These are phyloP conservation scores for Dendrocalamus latiflorus DNA, from an alignment of 202 grass and related monocot genomes.

Conservation along the genomic window DNA sequence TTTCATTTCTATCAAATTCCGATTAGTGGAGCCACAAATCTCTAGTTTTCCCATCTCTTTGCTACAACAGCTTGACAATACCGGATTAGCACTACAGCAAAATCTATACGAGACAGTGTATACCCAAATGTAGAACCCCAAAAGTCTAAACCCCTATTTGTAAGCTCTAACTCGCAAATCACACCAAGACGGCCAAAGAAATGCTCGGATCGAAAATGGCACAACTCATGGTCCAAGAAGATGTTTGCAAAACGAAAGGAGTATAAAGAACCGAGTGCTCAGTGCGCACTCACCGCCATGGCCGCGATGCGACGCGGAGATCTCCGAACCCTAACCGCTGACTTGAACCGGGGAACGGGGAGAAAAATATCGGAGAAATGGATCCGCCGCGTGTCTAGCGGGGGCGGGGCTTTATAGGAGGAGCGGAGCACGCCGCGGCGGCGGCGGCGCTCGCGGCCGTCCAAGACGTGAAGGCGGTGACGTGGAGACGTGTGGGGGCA, in stretches of 20 bases:
- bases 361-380: not conserved
- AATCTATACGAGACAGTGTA: not conserved
- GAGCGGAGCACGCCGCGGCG: conserved; percentile 22
- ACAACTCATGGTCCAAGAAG: not conserved
- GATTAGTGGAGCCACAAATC: not conserved
- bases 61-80: not conserved
- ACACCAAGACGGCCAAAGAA: not conserved
- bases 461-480: conserved; percentile 10
- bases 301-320: conserved; percentile 8
- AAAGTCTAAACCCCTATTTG: not conserved
- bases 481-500: conserved; percentile 30
- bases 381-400: not conserved
- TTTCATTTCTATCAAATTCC: not conserved
- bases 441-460: not conserved
- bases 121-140: not conserved
- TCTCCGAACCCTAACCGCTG: conserved; percentile 42
- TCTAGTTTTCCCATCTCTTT: not conserved
- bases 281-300: conserved; percentile 58
- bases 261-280: not conserved
- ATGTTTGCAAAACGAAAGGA: not conserved
- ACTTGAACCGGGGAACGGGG: conserved; percentile 31
- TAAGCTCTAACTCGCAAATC: not conserved
- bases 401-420: conserved; percentile 29
- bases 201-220: conserved; percentile 4
- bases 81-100: not conserved